phyloP scores from a whole-genome alignment of 768 basidiomycete species.

The Xerocomus brunneocitrinus region DNA sequence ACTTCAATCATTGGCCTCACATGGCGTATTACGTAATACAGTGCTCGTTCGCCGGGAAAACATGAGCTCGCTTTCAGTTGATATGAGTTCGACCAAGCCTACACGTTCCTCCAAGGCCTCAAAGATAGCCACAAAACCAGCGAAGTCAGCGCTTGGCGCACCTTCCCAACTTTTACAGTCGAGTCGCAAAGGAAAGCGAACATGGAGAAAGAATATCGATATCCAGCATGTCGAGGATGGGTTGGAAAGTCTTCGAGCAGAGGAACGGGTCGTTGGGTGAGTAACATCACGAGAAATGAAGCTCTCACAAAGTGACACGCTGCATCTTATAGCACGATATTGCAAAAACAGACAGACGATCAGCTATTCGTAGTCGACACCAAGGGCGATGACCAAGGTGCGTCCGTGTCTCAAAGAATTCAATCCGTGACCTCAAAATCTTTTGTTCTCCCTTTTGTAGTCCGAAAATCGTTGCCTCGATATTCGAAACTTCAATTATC shows the following conservation, averaged over 20 bases:
- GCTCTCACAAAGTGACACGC: fast-evolving
- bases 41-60: not conserved
- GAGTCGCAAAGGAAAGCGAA: conserved; percentile 84
- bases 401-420: not conserved
- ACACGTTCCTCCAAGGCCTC: conserved; percentile 1
- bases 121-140: conserved; percentile 2
- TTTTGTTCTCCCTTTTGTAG: conserved; percentile 31
- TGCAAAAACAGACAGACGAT: conserved; percentile 65
- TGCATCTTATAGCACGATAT: conserved; percentile 40
- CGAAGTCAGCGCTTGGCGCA: conserved; percentile 18
- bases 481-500: conserved; percentile 52
- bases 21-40: conserved; percentile 6
- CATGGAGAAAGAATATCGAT: conserved; percentile 93
- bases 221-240: conserved; percentile 73
- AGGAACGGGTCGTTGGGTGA: conserved; percentile 79
- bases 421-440: not conserved
- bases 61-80: not conserved
- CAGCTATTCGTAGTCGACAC: conserved; percentile 81
- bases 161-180: conserved; percentile 45
- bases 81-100: conserved; percentile 8
- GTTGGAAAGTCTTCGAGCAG: conserved; percentile 71
- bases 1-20: no score
- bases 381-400: conserved; percentile 72
- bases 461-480: conserved; percentile 54
- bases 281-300: conserved; percentile 12